Percentiles rank a stretch among this genome's conserved stretches.
Evolutionary conservation across 2,329 filamentous ascomycete genomes (phyloP).

Genomic region (Ascochyta koolunga): DNA sequence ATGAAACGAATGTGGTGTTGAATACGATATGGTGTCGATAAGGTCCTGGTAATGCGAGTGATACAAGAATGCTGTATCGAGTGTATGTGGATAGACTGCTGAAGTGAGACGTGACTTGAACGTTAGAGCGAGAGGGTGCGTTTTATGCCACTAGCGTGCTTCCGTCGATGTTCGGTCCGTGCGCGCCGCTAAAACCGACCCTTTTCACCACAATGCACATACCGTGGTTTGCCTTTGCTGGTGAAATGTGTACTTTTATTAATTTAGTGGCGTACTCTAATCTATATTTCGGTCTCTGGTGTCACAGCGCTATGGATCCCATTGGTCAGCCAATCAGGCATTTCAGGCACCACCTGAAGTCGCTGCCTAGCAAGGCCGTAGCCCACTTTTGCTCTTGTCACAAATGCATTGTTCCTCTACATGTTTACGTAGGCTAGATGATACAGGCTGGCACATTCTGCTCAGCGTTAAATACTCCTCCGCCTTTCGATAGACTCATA

Average conservation of each 20-base stretch:
- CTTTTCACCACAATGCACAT: not conserved
- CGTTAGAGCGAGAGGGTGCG: slow-evolving; percentile 1
- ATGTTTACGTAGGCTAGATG: slow-evolving; percentile 9
- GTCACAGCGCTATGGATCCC: not conserved
- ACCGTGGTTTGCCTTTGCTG: not conserved
- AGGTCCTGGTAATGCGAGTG: not conserved
- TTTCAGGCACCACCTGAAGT: not conserved
- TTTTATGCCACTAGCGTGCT: slow-evolving; percentile 14
- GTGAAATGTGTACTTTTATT: not conserved
- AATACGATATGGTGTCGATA: too few species aligned
- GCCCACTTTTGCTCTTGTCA: not conserved
- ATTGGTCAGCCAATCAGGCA: not conserved
- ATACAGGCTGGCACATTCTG: slow-evolving; percentile 11
- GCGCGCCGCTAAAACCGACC: not conserved
- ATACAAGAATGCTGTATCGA: not conserved
- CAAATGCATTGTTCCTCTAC: slow-evolving; percentile 5
- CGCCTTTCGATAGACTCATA: not conserved
- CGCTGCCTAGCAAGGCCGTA: slow-evolving; percentile 2
- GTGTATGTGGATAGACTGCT: not conserved
- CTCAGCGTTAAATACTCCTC: slow-evolving; percentile 5
- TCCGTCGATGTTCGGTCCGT: not conserved
- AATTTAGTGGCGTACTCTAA: not conserved
- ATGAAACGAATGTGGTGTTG: not conserved
- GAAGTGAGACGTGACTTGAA: not conserved
- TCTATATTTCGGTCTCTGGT: not conserved